Evolutionary conservation across 805 yeast species (phyloP), one percentile per base, ranked within the genome.

Genomic region (Yarrowia keelungensis): DNA sequence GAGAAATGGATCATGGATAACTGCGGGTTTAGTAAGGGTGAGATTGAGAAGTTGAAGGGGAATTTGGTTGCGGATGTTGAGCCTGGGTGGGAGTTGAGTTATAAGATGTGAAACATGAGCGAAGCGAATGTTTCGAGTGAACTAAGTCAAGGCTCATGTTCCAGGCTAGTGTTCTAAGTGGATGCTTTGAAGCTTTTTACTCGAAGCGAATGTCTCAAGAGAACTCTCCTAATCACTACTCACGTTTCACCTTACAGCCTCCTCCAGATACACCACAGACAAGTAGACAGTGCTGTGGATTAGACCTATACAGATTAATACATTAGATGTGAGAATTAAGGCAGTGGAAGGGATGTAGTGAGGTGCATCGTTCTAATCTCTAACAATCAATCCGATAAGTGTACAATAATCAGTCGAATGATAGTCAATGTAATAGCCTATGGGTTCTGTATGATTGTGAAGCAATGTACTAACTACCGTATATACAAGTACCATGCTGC

Each of bases 11-110:
- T 83, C 76, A 78, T 71, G 67, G 73, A 77, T 39, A 62, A 79
- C 14, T 77, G 89, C 71, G 83, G 82, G 0, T 79, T 89, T 49
- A 73, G 80, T 1, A 74, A 77, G 0, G 78, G 75, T 0, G 91
- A 88, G 54, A 73, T 88, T 15, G 72, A 71, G 5, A 72, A 36
- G 7, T 78, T 85, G 22, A 77, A 76, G 65, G 8, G 16, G 43
- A 45, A 45, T 8, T 8, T 59, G 22, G 14, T 45, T 35, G 41
- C 39, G 0, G 35, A 42, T 2, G 42, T 45, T 10, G 39, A 41
- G 42, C 19, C 36, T 3, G 65, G 65, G 10, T 59, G 65, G 65
- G 22, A 43, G 41, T 45, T 45, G 42, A 59, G 65, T 16, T 45
- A 59, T 45, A 59, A 59, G 65, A 59, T 59, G 42, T 58, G 10